Percentiles rank a stretch among this genome's conserved stretches.
Conservation (phyloP, 345 rosid species). For the Isatis tinctoria region DNA sequence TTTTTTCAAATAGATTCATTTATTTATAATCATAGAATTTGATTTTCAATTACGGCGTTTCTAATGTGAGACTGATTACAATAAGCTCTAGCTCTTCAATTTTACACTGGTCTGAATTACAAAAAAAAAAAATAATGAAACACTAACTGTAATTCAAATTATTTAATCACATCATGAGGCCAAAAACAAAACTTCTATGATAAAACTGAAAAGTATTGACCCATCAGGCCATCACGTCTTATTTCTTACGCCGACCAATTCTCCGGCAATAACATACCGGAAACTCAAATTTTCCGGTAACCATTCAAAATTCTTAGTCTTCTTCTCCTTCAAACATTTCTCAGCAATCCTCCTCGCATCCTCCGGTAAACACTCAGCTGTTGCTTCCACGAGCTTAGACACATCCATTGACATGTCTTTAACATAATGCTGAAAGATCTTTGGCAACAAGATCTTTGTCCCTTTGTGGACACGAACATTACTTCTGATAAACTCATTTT, state of each 20-base stretch:
- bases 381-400: slow-evolving; percentile 38
- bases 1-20: too few relatives aligned
- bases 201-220: not conserved
- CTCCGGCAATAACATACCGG: slow-evolving; percentile 60
- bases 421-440: slow-evolving; percentile 51
- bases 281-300: slow-evolving; percentile 59
- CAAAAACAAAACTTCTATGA: not conserved
- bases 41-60: too few relatives aligned
- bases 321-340: slow-evolving; percentile 49
- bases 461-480: slow-evolving; percentile 58
- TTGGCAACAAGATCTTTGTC: slow-evolving; percentile 61
- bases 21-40: too few relatives aligned
- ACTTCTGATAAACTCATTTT: slow-evolving; percentile 54
- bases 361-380: slow-evolving; percentile 46
- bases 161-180: slow-evolving; percentile 25
- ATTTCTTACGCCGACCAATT: slow-evolving; percentile 36
- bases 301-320: slow-evolving; percentile 57
- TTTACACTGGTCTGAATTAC: not conserved
- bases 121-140: not conserved
- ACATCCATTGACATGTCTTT: slow-evolving; percentile 62
- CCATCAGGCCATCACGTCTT: slow-evolving; percentile 12
- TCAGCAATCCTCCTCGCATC: slow-evolving; percentile 46
- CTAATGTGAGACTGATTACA: too few relatives aligned
- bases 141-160: slow-evolving; percentile 5
- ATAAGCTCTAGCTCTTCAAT: too few relatives aligned